phyloP scores from a whole-genome alignment of 257 asterid genomes.

The Solanum corneliomulleri region DNA sequence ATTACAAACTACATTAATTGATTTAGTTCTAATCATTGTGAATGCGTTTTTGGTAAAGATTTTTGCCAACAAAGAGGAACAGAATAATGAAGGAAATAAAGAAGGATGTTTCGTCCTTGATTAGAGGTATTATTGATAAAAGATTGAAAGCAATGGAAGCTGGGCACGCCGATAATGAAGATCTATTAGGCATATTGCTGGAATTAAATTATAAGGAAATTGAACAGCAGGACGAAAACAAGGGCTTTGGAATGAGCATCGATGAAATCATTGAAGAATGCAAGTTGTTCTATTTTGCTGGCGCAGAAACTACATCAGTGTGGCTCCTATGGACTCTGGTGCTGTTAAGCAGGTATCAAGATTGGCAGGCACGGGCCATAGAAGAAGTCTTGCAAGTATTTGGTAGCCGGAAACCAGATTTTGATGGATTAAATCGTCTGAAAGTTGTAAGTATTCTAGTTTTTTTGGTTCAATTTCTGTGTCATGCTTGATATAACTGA shows the following conservation, averaged over 20 bases:
- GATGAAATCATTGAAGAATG: conserved; percentile 34
- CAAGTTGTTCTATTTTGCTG: conserved; percentile 40
- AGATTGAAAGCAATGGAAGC: conserved; percentile 14
- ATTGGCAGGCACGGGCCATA: conserved; percentile 29
- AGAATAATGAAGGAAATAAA: conserved; percentile 3
- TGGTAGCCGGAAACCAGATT: conserved; percentile 10
- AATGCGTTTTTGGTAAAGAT: background rate
- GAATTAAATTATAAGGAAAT: conserved; percentile 4
- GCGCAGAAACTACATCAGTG: conserved; percentile 45
- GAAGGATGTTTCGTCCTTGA: conserved; percentile 1
- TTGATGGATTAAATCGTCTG: conserved; percentile 15
- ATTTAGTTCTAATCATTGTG: background rate
- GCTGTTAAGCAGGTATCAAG: conserved; percentile 5
- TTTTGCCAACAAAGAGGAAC: conserved; percentile 32
- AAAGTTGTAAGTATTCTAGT: conserved; percentile 16
- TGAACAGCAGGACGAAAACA: background rate
- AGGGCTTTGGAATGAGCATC: conserved; percentile 1
- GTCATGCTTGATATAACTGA: background rate
- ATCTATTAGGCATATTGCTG: conserved; percentile 8
- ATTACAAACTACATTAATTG: background rate
- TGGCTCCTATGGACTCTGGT: conserved; percentile 49
- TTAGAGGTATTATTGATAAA: conserved; percentile 16
- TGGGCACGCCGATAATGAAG: background rate
- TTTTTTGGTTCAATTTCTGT: background rate
- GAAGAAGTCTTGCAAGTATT: conserved; percentile 24